Percentiles rank a stretch among this genome's conserved stretches.
Evolutionary conservation across 768 basidiomycete genomes (phyloP).

Genomic region (Phlegmacium glaucopus): DNA sequence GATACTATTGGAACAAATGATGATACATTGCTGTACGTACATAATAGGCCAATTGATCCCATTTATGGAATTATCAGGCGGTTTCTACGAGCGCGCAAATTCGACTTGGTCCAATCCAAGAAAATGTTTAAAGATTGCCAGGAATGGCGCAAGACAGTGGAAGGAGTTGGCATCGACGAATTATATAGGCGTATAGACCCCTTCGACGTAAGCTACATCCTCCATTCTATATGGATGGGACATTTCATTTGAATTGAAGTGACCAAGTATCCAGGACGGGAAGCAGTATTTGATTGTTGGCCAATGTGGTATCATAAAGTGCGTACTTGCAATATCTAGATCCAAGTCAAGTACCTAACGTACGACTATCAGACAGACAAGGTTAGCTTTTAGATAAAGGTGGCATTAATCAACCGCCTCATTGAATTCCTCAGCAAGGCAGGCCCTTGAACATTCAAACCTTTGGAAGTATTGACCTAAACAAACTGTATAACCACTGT

Average conservation of each 20-base stretch:
- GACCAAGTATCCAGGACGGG: constrained; percentile 63
- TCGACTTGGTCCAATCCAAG: constrained; percentile 54
- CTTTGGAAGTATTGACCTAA: constrained; percentile 57
- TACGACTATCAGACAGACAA: constrained; percentile 57
- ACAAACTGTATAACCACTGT: constrained; percentile 52
- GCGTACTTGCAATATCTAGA: constrained; percentile 10
- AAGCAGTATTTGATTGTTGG: constrained; percentile 71
- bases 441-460: constrained; percentile 68
- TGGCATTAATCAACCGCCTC: background rate
- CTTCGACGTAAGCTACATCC: constrained; percentile 52
- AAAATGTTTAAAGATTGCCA: constrained; percentile 67
- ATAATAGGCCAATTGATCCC: background rate
- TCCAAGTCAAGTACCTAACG: background rate
- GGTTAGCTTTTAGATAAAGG: constrained; percentile 29
- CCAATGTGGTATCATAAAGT: constrained; percentile 81
- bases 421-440: constrained; percentile 45
- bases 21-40: constrained; percentile 53
- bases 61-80: constrained; percentile 38
- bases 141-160: constrained; percentile 63
- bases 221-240: background rate
- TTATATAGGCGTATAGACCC: constrained; percentile 62
- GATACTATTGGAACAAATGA: constrained; percentile 60
- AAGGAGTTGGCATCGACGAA: constrained; percentile 63
- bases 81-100: constrained; percentile 74
- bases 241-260: background rate